Conservation (phyloP, 2,329 filamentous ascomycete species). For the Pyrenophora seminiperda region DNA sequence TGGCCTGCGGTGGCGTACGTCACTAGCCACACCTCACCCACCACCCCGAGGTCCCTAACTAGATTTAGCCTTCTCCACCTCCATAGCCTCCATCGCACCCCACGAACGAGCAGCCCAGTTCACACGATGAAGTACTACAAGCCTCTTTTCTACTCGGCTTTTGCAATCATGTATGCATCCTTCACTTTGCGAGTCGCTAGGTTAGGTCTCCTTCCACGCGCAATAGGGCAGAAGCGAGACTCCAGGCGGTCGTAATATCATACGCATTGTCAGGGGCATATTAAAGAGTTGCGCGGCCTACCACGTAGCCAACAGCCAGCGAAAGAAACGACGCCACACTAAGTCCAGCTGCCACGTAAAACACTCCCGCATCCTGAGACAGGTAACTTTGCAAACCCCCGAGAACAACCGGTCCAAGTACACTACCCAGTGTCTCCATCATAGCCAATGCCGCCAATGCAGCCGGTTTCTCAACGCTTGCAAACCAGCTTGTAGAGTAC, state of each 20-base stretch:
- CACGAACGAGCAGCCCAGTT: background rate
- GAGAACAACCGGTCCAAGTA: too few relatives aligned
- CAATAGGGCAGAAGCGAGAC: slow-evolving; percentile 8
- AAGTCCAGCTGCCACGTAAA: too few relatives aligned
- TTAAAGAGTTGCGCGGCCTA: too few relatives aligned
- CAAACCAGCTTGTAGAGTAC: too few relatives aligned
- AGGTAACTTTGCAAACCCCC: too few relatives aligned
- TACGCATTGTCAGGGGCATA: too few relatives aligned
- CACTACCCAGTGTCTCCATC: too few relatives aligned
- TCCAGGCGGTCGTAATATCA: background rate
- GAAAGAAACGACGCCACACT: too few relatives aligned
- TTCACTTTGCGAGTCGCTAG: slow-evolving; percentile 25
- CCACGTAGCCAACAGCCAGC: too few relatives aligned
- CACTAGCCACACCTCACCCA: slow-evolving; percentile 36
- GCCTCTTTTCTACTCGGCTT: slow-evolving; percentile 23
- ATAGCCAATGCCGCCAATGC: too few relatives aligned
- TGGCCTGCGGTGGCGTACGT: slow-evolving; percentile 28
- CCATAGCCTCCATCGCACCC: background rate
- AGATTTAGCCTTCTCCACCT: background rate
- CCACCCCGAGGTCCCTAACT: slow-evolving; percentile 25
- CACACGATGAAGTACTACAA: slow-evolving; percentile 24
- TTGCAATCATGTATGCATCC: slow-evolving; percentile 23
- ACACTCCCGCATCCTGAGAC: too few relatives aligned
- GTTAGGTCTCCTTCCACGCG: slow-evolving; percentile 16
- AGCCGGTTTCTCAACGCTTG: too few relatives aligned